phyloP scores from a whole-genome alignment of 2,329 filamentous ascomycete species.

The Aurifilum marmelostoma region DNA sequence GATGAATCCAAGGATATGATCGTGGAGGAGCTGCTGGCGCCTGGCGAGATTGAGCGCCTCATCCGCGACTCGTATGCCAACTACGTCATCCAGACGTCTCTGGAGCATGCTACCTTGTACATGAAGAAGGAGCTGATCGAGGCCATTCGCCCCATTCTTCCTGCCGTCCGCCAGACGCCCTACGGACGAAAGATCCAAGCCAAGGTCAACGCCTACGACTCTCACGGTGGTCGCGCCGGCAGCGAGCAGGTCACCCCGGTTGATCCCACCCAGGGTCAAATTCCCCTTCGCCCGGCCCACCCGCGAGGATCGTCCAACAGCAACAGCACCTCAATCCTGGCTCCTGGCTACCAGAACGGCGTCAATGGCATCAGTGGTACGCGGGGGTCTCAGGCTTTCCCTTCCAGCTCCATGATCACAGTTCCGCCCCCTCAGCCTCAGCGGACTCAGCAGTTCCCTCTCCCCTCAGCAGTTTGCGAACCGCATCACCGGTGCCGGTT shows the following conservation, averaged over 20 bases:
- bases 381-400: conserved; percentile 31
- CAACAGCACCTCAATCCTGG: conserved; percentile 41
- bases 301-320: conserved; percentile 46
- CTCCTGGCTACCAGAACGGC: conserved; percentile 38
- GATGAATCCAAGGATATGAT: conserved; percentile 76
- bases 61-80: conserved; percentile 94
- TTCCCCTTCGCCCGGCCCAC: conserved; percentile 51
- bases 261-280: conserved; percentile 58
- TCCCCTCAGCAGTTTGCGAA: conserved; percentile 26
- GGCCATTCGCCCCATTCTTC: conserved; percentile 80
- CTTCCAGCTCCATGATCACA: conserved; percentile 29
- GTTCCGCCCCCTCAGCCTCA: conserved; percentile 33
- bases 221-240: conserved; percentile 39
- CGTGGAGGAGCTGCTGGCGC: conserved; percentile 77
- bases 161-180: conserved; percentile 84
- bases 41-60: conserved; percentile 81
- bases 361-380: conserved; percentile 37
- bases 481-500: conserved; percentile 19
- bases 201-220: conserved; percentile 73
- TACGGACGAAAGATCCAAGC: conserved; percentile 92
- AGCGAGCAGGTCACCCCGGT: conserved; percentile 57
- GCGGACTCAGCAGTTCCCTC: conserved; percentile 26
- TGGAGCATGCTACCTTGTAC: conserved; percentile 78
- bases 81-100: conserved; percentile 95
- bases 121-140: conserved; percentile 80